phyloP scores from a whole-genome alignment of 2,329 filamentous ascomycete species.

The Aciculosporium take region DNA sequence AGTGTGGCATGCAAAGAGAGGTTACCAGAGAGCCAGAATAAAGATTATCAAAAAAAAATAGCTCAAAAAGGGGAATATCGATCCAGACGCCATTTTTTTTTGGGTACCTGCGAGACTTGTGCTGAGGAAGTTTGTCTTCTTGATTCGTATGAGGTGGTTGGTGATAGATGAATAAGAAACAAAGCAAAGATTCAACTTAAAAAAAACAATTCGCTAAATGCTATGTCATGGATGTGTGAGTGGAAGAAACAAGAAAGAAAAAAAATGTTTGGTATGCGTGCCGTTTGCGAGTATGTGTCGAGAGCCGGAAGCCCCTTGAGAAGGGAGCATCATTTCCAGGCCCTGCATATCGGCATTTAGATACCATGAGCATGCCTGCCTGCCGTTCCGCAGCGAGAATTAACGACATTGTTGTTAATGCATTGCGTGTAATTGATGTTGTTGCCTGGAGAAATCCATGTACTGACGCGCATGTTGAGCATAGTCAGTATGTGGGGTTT shows the following conservation, averaged over 20 bases:
- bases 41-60: constrained; percentile 13
- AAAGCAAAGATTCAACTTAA: constrained; percentile 11
- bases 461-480: constrained; percentile 22
- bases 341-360: background rate
- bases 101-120: constrained; percentile 23
- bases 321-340: background rate
- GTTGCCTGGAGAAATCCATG: constrained; percentile 27
- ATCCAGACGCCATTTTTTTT: constrained; percentile 24
- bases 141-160: constrained; percentile 12
- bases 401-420: constrained; percentile 25
- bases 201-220: constrained; percentile 30
- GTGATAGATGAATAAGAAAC: background rate
- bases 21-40: constrained; percentile 9
- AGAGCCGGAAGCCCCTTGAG: constrained; percentile 5
- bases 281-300: background rate
- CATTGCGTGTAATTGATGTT: constrained; percentile 14
- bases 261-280: background rate
- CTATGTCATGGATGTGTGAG: constrained; percentile 24
- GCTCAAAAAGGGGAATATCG: constrained; percentile 20
- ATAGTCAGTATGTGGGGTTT: constrained; percentile 14
- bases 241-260: background rate
- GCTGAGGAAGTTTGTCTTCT: constrained; percentile 16
- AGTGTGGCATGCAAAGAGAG: constrained; percentile 13
- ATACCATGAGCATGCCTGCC: background rate
- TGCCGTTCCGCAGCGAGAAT: background rate